These are phyloP conservation scores for Iberis amara DNA, from an alignment of 441 rosid species.

Conservation along the genomic window DNA sequence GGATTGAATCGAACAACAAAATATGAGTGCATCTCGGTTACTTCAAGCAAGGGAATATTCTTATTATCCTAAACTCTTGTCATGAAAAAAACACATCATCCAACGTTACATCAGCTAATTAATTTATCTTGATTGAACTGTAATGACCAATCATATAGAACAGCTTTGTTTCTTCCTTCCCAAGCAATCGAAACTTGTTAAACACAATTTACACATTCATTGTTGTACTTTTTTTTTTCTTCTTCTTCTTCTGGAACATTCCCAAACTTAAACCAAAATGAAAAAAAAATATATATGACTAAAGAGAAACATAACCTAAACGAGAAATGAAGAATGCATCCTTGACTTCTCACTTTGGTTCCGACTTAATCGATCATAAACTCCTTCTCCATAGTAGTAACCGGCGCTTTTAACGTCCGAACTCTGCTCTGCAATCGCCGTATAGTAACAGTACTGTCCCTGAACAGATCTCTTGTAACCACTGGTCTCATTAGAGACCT, in stretches of 20 bases:
- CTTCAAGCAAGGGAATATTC: no score
- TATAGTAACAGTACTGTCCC: slow-evolving; percentile 25
- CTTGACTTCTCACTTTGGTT: slow-evolving; percentile 31
- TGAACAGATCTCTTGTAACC: slow-evolving; percentile 31
- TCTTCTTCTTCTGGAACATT: slow-evolving; percentile 16
- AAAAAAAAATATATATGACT: no score
- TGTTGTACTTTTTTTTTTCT: not conserved
- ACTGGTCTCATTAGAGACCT: slow-evolving; percentile 18
- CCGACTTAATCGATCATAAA: slow-evolving; percentile 23
- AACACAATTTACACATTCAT: slow-evolving; percentile 23
- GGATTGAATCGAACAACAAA: no score
- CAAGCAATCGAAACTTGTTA: slow-evolving; percentile 25
- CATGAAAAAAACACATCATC: no score
- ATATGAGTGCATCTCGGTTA: no score
- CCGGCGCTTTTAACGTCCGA: slow-evolving; percentile 21
- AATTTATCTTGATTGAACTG: no score
- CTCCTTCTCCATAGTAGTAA: slow-evolving; percentile 24
- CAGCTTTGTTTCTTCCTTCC: slow-evolving; percentile 15
- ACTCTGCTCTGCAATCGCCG: slow-evolving; percentile 21
- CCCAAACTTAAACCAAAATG: no score
- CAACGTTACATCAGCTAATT: no score
- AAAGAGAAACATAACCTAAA: slow-evolving; percentile 25
- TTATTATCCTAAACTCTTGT: no score
- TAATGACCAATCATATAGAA: no score
- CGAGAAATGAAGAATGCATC: slow-evolving; percentile 28